phyloP scores from a whole-genome alignment of 2,329 filamentous ascomycete genomes.

The Fusarium nelsonii region DNA sequence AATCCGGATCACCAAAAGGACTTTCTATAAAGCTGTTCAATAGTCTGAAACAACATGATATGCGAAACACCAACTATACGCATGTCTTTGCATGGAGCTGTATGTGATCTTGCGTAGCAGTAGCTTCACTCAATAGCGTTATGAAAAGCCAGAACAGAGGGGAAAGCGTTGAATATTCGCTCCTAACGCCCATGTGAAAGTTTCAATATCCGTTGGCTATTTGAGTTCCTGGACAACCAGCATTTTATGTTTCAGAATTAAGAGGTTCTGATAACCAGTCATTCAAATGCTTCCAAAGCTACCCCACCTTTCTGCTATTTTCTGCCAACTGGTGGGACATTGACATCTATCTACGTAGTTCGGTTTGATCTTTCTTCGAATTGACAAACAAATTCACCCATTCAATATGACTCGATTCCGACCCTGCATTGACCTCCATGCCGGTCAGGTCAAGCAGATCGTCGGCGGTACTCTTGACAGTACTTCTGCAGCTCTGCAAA shows the following conservation, averaged over 20 bases:
- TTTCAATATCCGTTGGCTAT: background rate
- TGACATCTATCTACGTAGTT: background rate
- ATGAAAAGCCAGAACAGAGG: background rate
- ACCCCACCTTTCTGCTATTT: slow-evolving; percentile 38
- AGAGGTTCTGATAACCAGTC: background rate
- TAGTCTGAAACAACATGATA: background rate
- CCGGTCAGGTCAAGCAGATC: slow-evolving; percentile 98
- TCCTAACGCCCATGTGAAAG: background rate
- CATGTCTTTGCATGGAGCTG: background rate
- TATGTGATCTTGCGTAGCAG: background rate
- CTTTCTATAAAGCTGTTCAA: background rate
- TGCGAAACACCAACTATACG: too few species aligned
- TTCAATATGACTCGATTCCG: slow-evolving; percentile 87
- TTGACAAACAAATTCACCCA: slow-evolving; percentile 4
- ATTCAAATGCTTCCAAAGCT: slow-evolving; percentile 5
- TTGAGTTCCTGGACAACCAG: background rate
- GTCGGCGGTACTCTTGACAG: slow-evolving; percentile 91
- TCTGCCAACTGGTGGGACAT: slow-evolving; percentile 23
- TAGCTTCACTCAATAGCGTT: background rate
- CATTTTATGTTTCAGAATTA: background rate
- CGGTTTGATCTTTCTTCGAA: slow-evolving; percentile 15
- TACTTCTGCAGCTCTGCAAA: slow-evolving; percentile 76
- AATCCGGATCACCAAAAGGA: background rate
- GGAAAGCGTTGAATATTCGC: background rate
- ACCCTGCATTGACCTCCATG: slow-evolving; percentile 96